phyloP scores from a whole-genome alignment of 768 basidiomycete species.

The Suillus ampliporus region DNA sequence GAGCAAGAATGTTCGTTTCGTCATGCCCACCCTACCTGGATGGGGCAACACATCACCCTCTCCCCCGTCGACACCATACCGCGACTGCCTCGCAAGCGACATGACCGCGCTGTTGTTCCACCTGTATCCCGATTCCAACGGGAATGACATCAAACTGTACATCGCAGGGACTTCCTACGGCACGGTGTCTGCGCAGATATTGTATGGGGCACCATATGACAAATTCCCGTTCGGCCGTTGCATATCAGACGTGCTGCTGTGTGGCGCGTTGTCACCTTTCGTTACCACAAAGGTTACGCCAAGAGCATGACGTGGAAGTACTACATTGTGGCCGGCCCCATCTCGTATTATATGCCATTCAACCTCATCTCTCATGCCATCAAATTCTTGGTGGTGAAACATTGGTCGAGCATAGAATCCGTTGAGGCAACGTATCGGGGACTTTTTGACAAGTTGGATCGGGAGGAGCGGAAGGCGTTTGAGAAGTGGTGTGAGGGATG shows the following conservation, averaged over 20 bases:
- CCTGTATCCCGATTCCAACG: conserved; percentile 48
- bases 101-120: conserved; percentile 53
- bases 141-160: conserved; percentile 49
- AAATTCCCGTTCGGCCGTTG: conserved; percentile 54
- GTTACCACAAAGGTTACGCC: conserved; percentile 50
- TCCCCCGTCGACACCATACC: conserved; percentile 40
- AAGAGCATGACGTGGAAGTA: conserved; percentile 50
- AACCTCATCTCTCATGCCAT: conserved; percentile 41
- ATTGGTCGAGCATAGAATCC: conserved; percentile 42
- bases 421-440: conserved; percentile 49
- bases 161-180: conserved; percentile 61
- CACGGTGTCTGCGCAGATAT: conserved; percentile 57
- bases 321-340: conserved; percentile 55
- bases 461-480: conserved; percentile 37
- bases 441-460: conserved; percentile 49
- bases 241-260: conserved; percentile 53
- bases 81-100: conserved; percentile 48
- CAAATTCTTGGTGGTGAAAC: conserved; percentile 38
- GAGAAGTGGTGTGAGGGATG: conserved; percentile 47
- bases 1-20: conserved; percentile 48
- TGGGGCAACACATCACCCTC: conserved; percentile 61
- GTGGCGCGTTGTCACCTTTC: conserved; percentile 55
- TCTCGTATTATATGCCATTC: conserved; percentile 48
- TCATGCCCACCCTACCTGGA: conserved; percentile 61
- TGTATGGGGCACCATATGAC: conserved; percentile 57